A percentile compares a stretch with the other conserved stretches of the same genome.
Evolutionary conservation across 2,329 filamentous ascomycete species (phyloP).

Genomic region (Neonectria hederae): DNA sequence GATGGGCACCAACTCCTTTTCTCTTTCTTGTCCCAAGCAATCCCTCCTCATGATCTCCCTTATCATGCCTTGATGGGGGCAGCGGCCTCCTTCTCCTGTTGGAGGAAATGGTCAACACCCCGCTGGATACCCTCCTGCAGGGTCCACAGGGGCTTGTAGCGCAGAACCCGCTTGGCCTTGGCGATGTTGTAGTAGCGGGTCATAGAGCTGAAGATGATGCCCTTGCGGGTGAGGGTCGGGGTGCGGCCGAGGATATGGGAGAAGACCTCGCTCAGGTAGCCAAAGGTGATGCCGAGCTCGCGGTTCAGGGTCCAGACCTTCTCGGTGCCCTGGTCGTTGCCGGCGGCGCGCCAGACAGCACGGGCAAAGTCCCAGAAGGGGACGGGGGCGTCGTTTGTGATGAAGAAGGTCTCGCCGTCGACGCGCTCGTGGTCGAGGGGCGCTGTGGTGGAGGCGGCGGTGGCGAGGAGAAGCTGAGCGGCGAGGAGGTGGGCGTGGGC

Average conservation of each 20-base stretch:
- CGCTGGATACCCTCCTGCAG: conserved; percentile 71
- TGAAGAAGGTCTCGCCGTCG: conserved; percentile 87
- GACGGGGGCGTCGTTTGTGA: conserved; percentile 88
- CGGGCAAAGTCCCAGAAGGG: conserved; percentile 93
- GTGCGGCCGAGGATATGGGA: conserved; percentile 60
- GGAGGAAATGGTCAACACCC: conserved; percentile 64
- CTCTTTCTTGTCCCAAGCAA: not conserved
- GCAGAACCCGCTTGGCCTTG: conserved; percentile 76
- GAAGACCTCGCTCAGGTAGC: conserved; percentile 62
- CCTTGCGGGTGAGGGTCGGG: conserved; percentile 67
- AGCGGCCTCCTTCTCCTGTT: conserved; percentile 55
- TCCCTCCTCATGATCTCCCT: conserved; percentile 2
- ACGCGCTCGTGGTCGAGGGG: conserved; percentile 78
- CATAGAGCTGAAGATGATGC: conserved; percentile 75
- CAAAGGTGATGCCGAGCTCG: conserved; percentile 62
- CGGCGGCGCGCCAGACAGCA: conserved; percentile 75
- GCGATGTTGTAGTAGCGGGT: conserved; percentile 80
- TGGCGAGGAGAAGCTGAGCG: conserved; percentile 74
- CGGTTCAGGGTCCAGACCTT: conserved; percentile 65
- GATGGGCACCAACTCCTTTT: conserved; percentile 41
- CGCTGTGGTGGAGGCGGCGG: conserved; percentile 62
- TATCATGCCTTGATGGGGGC: conserved; percentile 37
- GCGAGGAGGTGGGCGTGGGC: conserved; percentile 86
- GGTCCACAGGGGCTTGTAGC: conserved; percentile 73
- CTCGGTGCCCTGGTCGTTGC: conserved; percentile 60